phyloP scores from a whole-genome alignment of 371 early-diverging fungal species.

The Mucor ambiguus region DNA sequence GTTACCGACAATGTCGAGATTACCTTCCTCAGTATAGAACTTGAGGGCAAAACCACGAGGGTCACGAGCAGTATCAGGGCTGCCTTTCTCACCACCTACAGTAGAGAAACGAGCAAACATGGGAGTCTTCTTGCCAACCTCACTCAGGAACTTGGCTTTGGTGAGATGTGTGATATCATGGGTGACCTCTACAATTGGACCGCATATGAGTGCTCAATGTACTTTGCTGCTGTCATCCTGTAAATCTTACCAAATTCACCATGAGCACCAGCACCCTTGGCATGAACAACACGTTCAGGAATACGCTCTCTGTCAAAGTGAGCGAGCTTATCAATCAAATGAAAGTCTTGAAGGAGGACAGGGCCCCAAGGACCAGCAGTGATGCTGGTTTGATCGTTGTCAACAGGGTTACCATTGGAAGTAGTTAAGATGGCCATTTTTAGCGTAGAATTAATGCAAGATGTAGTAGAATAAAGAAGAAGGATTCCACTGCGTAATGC shows the following conservation, averaged over 20 bases:
- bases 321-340: constrained; percentile 76
- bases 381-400: constrained; percentile 65
- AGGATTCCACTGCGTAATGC: neutral
- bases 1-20: constrained; percentile 75
- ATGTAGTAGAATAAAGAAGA: neutral
- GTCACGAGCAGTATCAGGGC: constrained; percentile 74
- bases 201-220: neutral
- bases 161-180: constrained; percentile 71
- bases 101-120: constrained; percentile 80
- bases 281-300: constrained; percentile 85
- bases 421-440: constrained; percentile 34
- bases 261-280: constrained; percentile 84
- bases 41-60: constrained; percentile 80
- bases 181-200: constrained; percentile 56
- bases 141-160: constrained; percentile 71
- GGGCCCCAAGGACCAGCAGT: constrained; percentile 61
- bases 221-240: neutral
- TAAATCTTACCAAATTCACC: constrained; percentile 66
- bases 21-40: constrained; percentile 74
- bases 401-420: constrained; percentile 65
- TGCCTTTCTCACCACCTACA: constrained; percentile 77
- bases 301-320: constrained; percentile 87
- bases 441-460: neutral
- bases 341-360: constrained; percentile 69
- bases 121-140: constrained; percentile 75